These are phyloP conservation scores for Rhodomyrtus tomentosa DNA, from an alignment of 345 rosid species.

Conservation along the genomic window DNA sequence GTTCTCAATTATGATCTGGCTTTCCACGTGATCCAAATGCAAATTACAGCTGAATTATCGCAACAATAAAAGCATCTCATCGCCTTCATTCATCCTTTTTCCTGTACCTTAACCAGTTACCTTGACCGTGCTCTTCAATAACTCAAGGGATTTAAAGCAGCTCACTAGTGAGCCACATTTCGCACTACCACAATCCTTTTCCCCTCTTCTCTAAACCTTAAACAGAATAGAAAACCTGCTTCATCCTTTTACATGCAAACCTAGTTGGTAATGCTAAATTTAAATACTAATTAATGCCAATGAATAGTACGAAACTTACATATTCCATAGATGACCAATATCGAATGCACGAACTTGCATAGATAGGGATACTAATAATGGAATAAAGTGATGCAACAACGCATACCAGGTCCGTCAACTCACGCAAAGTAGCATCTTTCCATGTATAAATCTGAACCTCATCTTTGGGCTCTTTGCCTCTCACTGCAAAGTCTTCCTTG, in stretches of 20 bases:
- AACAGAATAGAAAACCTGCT: neutral
- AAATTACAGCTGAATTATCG: neutral
- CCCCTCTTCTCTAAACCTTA: neutral
- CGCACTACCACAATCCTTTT: neutral
- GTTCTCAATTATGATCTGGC: neutral
- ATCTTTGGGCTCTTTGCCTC: constrained; percentile 94
- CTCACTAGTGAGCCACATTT: neutral
- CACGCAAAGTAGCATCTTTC: constrained; percentile 91
- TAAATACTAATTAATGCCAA: neutral
- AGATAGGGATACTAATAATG: neutral
- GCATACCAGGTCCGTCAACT: constrained; percentile 80
- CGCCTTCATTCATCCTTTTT: neutral
- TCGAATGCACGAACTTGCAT: neutral
- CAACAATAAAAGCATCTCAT: neutral
- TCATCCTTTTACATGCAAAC: neutral
- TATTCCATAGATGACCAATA: neutral
- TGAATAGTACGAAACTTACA: neutral
- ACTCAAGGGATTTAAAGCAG: neutral
- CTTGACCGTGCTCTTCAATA: neutral
- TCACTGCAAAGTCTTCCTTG: constrained; percentile 79
- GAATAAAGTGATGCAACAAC: neutral
- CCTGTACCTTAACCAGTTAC: neutral
- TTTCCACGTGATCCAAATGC: neutral
- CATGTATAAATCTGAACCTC: constrained; percentile 97
- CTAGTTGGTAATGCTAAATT: neutral